Base-by-base conservation (phyloP, 163 green algal genomes). In the Prototheca wickerhamii region DNA sequence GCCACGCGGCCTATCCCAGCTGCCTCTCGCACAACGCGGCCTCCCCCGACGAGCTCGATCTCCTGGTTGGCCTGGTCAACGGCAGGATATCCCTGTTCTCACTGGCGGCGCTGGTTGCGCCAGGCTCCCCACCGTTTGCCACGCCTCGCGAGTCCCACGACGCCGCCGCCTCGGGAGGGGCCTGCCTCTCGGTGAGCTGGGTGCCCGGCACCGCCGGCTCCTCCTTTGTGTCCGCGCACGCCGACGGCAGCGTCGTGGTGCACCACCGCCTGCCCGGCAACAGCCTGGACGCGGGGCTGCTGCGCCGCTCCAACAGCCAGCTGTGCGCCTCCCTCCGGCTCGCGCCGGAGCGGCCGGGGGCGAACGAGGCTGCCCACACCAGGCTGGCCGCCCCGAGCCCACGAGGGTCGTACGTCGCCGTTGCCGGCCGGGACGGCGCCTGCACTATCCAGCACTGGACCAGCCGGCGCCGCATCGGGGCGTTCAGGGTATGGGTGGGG, bases 151-250 rank as follows among this genome's bases (percentile, higher is more conserved):
- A 18, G 18, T 51, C 42, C 15, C 42, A 37, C 23, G 53, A 5
- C 53, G 29, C 23, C 10, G 29, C 35, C 23, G 53, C 15, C 28
- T 8, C 53, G 2, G 23, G 10, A 1, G 26, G 55, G 15, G 65
- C 60, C 46, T 68, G 52, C 25, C 52, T 73, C 25, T 49, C 56
- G 26, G 68, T 77, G 4, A 54, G 37, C 4, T 84, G 76, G 74
- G 49, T 84, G 29, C 74, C 74, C 2, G 59, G 58, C 30, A 68
- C 29, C 21, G 44, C 58, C 4, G 73, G 65, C 23, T 49, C 37
- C 1, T 34, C 63, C 3, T 80, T 84, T 56, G 69, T 69, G 32
- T 68, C 56, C 21, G 70, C 63, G 29, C 77, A 84, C 60, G 21
- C 32, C 6, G 74, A 76, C 46, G 74, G 77, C 8, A 52, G 25